Evolutionary conservation across 306 rosid species (phyloP).

Genomic region (Lathyrus oleraceus): DNA sequence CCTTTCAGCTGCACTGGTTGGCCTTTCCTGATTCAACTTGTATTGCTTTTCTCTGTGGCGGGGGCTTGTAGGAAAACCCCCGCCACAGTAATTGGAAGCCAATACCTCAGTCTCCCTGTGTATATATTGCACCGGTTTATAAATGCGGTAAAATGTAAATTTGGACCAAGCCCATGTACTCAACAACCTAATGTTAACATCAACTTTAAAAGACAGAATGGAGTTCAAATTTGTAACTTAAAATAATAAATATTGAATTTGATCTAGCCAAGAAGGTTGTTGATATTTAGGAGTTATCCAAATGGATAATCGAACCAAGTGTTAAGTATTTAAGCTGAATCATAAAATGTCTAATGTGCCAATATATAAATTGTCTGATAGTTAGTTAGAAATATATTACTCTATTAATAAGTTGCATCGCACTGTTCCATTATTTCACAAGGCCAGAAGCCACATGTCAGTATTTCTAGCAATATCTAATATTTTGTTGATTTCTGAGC

Average conservation of each 20-base stretch:
- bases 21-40: neutral
- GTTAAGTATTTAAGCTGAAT: neutral
- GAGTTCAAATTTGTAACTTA: neutral
- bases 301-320: neutral
- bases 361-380: neutral
- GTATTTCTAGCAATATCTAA: constrained; percentile 6
- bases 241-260: neutral
- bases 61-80: neutral
- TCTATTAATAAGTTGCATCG: neutral
- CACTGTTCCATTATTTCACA: neutral
- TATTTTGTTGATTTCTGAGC: constrained; percentile 15
- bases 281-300: constrained; percentile 1
- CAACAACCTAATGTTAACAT: neutral
- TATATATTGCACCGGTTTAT: neutral
- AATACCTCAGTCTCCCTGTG: neutral
- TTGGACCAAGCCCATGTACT: neutral
- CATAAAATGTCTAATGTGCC: no score
- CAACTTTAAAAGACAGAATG: neutral
- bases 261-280: neutral
- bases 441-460: neutral
- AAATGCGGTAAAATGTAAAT: neutral
- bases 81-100: neutral
- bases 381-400: neutral
- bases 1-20: neutral
- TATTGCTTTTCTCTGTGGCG: neutral